phyloP scores from a whole-genome alignment of 2,329 filamentous ascomycete species.

The Fusarium falciforme region DNA sequence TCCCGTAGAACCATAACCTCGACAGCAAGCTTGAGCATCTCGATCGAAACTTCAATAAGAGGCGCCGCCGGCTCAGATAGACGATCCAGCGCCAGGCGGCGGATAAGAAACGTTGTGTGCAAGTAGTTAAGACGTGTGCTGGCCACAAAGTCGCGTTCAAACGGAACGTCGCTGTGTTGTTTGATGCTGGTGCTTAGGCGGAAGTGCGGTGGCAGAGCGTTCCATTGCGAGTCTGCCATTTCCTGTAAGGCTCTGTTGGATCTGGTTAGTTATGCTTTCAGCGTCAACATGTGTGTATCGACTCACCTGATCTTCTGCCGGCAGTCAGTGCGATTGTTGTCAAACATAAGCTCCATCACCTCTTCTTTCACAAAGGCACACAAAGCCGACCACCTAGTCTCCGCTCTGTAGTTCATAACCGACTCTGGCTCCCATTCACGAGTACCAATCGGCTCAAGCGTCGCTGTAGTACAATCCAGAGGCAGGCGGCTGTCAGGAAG shows the following conservation, averaged over 20 bases:
- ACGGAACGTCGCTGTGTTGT: not conserved
- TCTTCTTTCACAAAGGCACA: not conserved
- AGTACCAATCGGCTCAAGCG: not conserved
- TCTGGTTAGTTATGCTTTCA: not conserved
- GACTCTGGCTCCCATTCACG: not conserved
- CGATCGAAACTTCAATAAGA: not conserved
- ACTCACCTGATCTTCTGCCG: not conserved
- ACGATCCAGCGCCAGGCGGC: not conserved
- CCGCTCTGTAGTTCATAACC: not conserved
- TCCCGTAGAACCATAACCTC: not conserved
- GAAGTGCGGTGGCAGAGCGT: not conserved
- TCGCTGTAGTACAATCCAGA: not conserved
- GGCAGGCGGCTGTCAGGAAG: not conserved
- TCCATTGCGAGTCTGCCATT: not conserved
- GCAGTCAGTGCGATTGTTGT: not conserved
- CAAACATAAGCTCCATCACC: not conserved
- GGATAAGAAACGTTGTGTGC: not conserved
- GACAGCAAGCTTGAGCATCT: not conserved
- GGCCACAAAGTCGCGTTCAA: not conserved
- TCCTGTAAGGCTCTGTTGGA: not conserved
- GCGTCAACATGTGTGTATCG: fast-evolving
- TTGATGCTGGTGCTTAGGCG: not conserved
- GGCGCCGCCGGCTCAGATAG: not conserved
- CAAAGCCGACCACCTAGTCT: not conserved
- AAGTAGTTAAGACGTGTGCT: not conserved